Percentiles rank a stretch among this genome's conserved stretches.
These are phyloP conservation scores for Trichoderma sp. DNA, from an alignment of 2,329 filamentous ascomycete species.

Conservation along the genomic window DNA sequence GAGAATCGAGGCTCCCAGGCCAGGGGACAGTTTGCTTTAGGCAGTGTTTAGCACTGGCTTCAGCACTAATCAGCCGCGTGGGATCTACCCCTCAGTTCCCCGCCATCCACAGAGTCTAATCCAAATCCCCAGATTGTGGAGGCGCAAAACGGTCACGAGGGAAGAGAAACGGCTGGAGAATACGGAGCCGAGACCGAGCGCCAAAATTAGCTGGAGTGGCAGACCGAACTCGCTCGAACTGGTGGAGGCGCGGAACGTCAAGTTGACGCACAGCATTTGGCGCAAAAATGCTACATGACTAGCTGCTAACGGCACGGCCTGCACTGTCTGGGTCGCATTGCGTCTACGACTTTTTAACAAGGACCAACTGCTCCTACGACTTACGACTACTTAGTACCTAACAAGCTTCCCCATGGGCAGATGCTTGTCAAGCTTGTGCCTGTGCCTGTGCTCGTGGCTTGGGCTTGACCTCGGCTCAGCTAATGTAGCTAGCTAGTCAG, in stretches of 20 bases:
- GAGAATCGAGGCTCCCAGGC: slow-evolving; percentile 3
- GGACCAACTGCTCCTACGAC: neutral
- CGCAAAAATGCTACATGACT: neutral
- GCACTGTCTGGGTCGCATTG: neutral
- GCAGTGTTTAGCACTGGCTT: neutral
- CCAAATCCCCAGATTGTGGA: slow-evolving; percentile 17
- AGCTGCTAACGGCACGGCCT: neutral
- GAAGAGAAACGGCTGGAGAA: neutral
- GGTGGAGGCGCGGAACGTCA: neutral
- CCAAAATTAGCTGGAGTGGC: neutral
- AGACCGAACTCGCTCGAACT: neutral
- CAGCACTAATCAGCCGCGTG: neutral
- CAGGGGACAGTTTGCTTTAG: neutral
- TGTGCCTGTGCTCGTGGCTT: neutral
- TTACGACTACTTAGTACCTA: neutral
- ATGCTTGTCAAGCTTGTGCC: neutral
- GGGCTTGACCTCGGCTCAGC: neutral
- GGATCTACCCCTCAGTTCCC: slow-evolving; percentile 22
- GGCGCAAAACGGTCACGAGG: slow-evolving; percentile 17
- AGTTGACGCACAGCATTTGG: neutral
- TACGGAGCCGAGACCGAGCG: neutral
- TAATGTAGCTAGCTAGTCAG: neutral
- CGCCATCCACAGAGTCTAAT: neutral
- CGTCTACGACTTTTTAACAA: too few species aligned
- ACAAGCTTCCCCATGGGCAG: neutral